Percentiles rank a stretch among this genome's conserved stretches.
phyloP scores from a whole-genome alignment of 148 eudicot species.

The Rhododendron williamsianum region DNA sequence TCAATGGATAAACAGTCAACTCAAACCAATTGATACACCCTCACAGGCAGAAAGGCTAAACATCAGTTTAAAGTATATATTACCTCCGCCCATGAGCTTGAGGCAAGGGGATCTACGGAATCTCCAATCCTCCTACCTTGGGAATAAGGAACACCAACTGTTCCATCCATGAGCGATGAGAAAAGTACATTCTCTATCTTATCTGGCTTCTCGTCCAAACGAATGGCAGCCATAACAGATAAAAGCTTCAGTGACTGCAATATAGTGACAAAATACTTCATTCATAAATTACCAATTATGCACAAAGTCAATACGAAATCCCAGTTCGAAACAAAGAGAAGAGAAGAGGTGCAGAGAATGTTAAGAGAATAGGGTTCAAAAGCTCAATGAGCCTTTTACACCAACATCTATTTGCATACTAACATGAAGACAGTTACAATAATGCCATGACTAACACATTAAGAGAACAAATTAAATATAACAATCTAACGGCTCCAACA shows the following conservation, averaged over 20 bases:
- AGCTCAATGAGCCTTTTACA: background rate
- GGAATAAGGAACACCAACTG: slow-evolving; percentile 8
- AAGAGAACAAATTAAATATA: background rate
- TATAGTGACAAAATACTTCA: background rate
- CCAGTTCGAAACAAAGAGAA: background rate
- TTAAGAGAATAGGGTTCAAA: background rate
- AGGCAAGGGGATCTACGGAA: slow-evolving; percentile 29
- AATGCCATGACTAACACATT: background rate
- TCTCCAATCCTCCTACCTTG: slow-evolving; percentile 11
- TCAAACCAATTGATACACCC: background rate
- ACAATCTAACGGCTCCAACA: background rate
- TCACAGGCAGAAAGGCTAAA: background rate
- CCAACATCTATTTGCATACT: background rate
- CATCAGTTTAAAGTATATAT: background rate
- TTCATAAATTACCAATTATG: background rate
- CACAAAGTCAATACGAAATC: background rate
- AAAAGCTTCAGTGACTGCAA: slow-evolving; percentile 40
- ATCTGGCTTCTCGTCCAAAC: slow-evolving; percentile 38
- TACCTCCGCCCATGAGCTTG: slow-evolving; percentile 41
- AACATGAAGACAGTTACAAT: background rate
- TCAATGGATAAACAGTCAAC: slow-evolving; percentile 2
- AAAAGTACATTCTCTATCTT: slow-evolving; percentile 29
- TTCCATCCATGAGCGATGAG: slow-evolving; percentile 23
- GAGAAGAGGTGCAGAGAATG: background rate
- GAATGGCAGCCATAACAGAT: slow-evolving; percentile 41